Conservation (phyloP, 2,329 filamentous ascomycete species). For the Penicillium italicum region DNA sequence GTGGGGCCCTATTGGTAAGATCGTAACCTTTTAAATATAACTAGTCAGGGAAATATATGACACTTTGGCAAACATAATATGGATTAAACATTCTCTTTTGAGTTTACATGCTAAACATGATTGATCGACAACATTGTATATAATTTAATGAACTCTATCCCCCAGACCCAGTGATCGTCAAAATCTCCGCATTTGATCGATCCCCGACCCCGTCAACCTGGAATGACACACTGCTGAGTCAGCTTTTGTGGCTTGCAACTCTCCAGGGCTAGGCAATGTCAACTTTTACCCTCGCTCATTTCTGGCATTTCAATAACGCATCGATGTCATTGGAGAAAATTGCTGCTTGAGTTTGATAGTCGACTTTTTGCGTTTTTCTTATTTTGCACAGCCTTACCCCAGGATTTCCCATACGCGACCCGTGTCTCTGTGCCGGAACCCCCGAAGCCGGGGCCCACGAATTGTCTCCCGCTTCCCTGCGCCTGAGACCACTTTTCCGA, state of each 20-base stretch:
- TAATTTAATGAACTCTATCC: background rate
- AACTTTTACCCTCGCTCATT: slow-evolving; percentile 6
- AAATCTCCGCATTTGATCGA: background rate
- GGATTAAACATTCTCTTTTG: no score
- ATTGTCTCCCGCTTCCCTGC: slow-evolving; percentile 1
- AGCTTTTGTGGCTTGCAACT: slow-evolving; percentile 2
- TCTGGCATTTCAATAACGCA: slow-evolving; percentile 1
- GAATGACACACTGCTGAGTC: slow-evolving; percentile 11
- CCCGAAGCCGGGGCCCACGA: slow-evolving; percentile 5
- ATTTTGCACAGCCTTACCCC: slow-evolving; percentile 6
- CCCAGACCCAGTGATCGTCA: background rate
- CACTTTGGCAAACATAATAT: background rate
- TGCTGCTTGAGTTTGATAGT: background rate
- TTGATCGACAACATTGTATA: background rate
- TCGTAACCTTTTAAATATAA: background rate
- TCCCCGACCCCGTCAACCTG: no score
- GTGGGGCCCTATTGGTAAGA: background rate
- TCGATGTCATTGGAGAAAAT: background rate
- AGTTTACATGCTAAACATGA: background rate
- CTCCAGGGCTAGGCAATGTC: no score
- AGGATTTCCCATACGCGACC: background rate
- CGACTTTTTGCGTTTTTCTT: slow-evolving; percentile 1
- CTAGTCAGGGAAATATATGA: background rate
- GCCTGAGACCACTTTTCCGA: background rate
- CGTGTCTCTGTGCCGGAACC: slow-evolving; percentile 2